Evolutionary conservation across 208 protist genomes (phyloP).

Genomic region (Angomonas ambiguus): DNA sequence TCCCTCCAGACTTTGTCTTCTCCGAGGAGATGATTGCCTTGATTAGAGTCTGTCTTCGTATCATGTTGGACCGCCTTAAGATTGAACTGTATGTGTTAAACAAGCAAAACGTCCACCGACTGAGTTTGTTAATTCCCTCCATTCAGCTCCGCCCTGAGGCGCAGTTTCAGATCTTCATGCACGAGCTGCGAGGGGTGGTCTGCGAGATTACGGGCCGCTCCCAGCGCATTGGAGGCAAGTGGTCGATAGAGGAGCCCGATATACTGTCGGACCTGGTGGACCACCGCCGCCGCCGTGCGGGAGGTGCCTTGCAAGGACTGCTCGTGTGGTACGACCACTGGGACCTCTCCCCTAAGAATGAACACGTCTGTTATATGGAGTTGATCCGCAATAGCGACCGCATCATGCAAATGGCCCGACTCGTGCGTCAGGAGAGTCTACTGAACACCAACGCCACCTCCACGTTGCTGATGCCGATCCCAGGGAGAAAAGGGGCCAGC

Average conservation of each 20-base stretch:
- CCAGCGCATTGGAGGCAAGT: slow-evolving; percentile 55
- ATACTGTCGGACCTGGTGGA: slow-evolving; percentile 53
- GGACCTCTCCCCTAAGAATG: slow-evolving; percentile 62
- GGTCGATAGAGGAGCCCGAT: slow-evolving; percentile 52
- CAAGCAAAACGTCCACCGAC: slow-evolving; percentile 57
- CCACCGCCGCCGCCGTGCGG: slow-evolving; percentile 54
- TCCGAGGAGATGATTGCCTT: slow-evolving; percentile 53
- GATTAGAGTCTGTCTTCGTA: slow-evolving; percentile 59
- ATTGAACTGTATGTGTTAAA: slow-evolving; percentile 75
- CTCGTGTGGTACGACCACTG: slow-evolving; percentile 85
- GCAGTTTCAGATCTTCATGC: slow-evolving; percentile 64
- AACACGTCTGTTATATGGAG: slow-evolving; percentile 77
- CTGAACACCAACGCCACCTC: slow-evolving; percentile 69
- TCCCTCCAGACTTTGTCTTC: slow-evolving; percentile 63
- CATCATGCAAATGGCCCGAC: slow-evolving; percentile 64
- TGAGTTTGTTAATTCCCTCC: slow-evolving; percentile 44
- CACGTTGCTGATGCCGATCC: slow-evolving; percentile 40
- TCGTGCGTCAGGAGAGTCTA: slow-evolving; percentile 55
- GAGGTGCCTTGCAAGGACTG: slow-evolving; percentile 53
- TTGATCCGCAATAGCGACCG: slow-evolving; percentile 73
- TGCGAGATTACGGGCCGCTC: slow-evolving; percentile 41
- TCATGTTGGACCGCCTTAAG: slow-evolving; percentile 68
- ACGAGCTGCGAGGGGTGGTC: slow-evolving; percentile 60
- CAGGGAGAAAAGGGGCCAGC: slow-evolving; percentile 29
- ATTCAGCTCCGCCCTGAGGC: slow-evolving; percentile 60